Conservation (phyloP, 2,329 filamentous ascomycete genomes). For the Colletotrichum sidae region DNA sequence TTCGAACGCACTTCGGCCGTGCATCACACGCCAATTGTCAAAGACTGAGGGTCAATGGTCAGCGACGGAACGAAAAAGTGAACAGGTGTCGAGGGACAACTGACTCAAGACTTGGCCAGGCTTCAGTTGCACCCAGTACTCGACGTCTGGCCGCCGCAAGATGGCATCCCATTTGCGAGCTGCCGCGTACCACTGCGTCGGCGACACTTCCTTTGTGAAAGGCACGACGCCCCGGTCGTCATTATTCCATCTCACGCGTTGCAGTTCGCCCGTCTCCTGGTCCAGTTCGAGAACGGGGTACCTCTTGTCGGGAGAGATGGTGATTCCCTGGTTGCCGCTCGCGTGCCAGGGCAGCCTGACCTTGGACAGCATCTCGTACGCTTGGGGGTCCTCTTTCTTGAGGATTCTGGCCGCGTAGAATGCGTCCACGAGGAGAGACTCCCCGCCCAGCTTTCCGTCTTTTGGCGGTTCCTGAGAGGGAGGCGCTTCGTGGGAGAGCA, state of each 20-base stretch:
- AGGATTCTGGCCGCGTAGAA: slow-evolving; percentile 78
- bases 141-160: slow-evolving; percentile 70
- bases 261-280: slow-evolving; percentile 46
- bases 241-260: slow-evolving; percentile 91
- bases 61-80: slow-evolving; percentile 25
- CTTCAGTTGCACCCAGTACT: slow-evolving; percentile 84
- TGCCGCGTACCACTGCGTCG: slow-evolving; percentile 80
- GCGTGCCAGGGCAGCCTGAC: slow-evolving; percentile 80
- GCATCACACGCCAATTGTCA: slow-evolving; percentile 95
- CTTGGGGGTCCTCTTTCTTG: slow-evolving; percentile 60
- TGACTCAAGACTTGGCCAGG: slow-evolving; percentile 83
- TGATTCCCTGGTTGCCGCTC: slow-evolving; percentile 88
- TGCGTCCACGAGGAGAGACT: slow-evolving; percentile 86
- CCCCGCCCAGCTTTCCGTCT: slow-evolving; percentile 68
- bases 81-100: slow-evolving; percentile 44
- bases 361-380: slow-evolving; percentile 68
- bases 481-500: slow-evolving; percentile 81
- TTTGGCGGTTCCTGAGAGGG: slow-evolving; percentile 44
- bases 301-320: slow-evolving; percentile 76
- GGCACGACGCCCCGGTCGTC: slow-evolving; percentile 82
- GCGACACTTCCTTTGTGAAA: slow-evolving; percentile 58
- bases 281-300: slow-evolving; percentile 80
- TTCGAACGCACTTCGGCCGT: slow-evolving; percentile 85
- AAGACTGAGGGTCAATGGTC: slow-evolving; percentile 72
- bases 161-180: slow-evolving; percentile 80